These are phyloP conservation scores for Debaryomycetaceae sp. DNA, from an alignment of 1,139 yeast species.

Conservation along the genomic window DNA sequence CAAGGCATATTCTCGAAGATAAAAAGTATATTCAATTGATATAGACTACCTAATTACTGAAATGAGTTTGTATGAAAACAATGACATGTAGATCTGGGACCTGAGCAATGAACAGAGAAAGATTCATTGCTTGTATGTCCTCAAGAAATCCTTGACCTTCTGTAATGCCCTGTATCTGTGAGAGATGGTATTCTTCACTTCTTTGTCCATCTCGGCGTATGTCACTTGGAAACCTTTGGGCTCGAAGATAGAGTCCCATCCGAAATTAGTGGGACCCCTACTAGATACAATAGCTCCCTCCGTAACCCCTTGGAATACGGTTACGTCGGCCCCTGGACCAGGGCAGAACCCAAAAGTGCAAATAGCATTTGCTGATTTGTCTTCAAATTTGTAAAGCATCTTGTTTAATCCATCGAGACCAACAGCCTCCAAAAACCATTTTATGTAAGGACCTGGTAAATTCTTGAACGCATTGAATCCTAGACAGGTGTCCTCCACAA, in stretches of 20 bases:
- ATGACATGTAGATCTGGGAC: not conserved
- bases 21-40: conserved; percentile 20
- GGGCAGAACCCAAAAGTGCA: conserved; percentile 92
- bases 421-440: conserved; percentile 78
- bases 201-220: conserved; percentile 88
- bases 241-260: conserved; percentile 91
- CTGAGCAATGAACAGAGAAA: not conserved
- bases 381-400: conserved; percentile 75
- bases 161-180: conserved; percentile 84
- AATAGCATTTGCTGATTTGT: conserved; percentile 82
- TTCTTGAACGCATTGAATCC: conserved; percentile 74
- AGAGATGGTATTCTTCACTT: conserved; percentile 72
- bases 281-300: conserved; percentile 74
- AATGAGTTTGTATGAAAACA: not conserved
- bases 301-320: conserved; percentile 81
- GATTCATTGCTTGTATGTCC: not conserved
- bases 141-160: conserved; percentile 60
- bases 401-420: conserved; percentile 75
- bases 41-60: conserved; percentile 6
- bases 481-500: conserved; percentile 93
- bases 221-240: conserved; percentile 72
- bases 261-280: conserved; percentile 78
- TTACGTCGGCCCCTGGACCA: conserved; percentile 70
- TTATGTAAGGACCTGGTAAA: conserved; percentile 88
- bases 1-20: conserved; percentile 31